Evolutionary conservation across 2,329 filamentous ascomycete species (phyloP).

Genomic region (Colletotrichum magnum): DNA sequence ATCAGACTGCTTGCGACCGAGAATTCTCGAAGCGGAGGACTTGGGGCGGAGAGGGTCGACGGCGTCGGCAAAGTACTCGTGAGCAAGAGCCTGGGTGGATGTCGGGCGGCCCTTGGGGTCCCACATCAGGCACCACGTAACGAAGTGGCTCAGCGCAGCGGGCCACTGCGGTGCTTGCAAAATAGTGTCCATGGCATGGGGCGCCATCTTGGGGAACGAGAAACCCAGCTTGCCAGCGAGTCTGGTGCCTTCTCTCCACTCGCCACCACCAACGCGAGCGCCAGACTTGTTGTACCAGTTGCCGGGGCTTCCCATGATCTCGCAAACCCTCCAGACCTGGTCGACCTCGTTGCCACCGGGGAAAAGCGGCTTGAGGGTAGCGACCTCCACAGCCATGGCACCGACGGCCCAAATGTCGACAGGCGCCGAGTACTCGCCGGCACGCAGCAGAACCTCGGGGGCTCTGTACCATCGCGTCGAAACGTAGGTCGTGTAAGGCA

Average conservation of each 20-base stretch:
- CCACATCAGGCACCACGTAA: constrained; percentile 99
- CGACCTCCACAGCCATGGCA: constrained; percentile 98
- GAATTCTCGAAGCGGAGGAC: constrained; percentile 85
- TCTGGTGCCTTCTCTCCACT: constrained; percentile 95
- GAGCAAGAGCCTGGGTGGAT: constrained; percentile 91
- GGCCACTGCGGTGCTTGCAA: constrained; percentile 94
- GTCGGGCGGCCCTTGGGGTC: constrained; percentile 94
- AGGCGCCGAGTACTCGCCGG: constrained; percentile 96
- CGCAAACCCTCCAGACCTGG: constrained; percentile 98
- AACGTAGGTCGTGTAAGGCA: constrained; percentile 98
- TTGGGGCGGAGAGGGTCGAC: constrained; percentile 94
- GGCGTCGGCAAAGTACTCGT: constrained; percentile 95
- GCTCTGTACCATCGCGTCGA: constrained; percentile 99
- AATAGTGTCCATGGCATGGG: constrained; percentile 95
- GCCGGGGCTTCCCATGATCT: constrained; percentile 99
- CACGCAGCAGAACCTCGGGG: constrained; percentile 92
- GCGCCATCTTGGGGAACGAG: constrained; percentile 99
- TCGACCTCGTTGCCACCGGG: constrained; percentile 98
- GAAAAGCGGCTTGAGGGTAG: constrained; percentile 95
- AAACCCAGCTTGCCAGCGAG: constrained; percentile 97
- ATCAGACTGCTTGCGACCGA: constrained; percentile 93
- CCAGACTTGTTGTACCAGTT: constrained; percentile 98
- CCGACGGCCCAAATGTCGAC: constrained; percentile 99
- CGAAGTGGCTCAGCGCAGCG: constrained; percentile 87
- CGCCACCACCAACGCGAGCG: constrained; percentile 88